A percentile compares a stretch with the other conserved stretches of the same genome.
phyloP scores from a whole-genome alignment of 225 moss, liverwort and hornwort genomes.

The Polytrichum commune region DNA sequence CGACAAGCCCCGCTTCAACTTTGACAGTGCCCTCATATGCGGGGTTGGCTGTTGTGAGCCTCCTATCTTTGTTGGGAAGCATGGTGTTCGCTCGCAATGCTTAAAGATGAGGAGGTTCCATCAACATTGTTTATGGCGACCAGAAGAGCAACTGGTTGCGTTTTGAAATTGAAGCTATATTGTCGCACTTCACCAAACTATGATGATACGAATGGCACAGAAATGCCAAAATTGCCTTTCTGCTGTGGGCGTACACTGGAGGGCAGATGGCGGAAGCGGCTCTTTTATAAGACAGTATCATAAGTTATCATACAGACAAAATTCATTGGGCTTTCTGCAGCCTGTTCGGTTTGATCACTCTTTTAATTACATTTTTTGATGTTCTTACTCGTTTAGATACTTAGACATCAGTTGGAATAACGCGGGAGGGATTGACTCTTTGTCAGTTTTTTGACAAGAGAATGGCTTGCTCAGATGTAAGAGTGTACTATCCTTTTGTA shows the following conservation, averaged over 20 bases:
- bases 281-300: neutral
- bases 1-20: conserved; percentile 6
- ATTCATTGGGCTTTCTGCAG: conserved; percentile 10
- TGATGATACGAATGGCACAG: neutral
- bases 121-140: neutral
- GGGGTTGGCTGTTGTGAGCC: conserved; percentile 9
- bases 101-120: neutral
- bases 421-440: conserved; percentile 2
- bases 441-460: conserved; percentile 2
- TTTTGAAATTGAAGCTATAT: neutral
- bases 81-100: conserved; percentile 5
- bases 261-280: conserved; percentile 4
- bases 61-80: conserved; percentile 8
- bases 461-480: conserved; percentile 4
- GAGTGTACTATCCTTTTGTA: conserved; percentile 1
- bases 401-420: neutral
- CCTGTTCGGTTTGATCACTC: conserved; percentile 2
- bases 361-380: conserved; percentile 1
- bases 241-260: conserved; percentile 1
- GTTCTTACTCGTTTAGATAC: neutral
- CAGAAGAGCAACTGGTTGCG: conserved; percentile 1
- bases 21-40: conserved; percentile 17
- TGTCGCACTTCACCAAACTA: neutral
- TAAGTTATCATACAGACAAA: conserved; percentile 1
- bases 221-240: neutral